These are phyloP conservation scores for Calamus simplicifolius DNA, from an alignment of 176 grass and related monocot genomes.

Conservation along the genomic window DNA sequence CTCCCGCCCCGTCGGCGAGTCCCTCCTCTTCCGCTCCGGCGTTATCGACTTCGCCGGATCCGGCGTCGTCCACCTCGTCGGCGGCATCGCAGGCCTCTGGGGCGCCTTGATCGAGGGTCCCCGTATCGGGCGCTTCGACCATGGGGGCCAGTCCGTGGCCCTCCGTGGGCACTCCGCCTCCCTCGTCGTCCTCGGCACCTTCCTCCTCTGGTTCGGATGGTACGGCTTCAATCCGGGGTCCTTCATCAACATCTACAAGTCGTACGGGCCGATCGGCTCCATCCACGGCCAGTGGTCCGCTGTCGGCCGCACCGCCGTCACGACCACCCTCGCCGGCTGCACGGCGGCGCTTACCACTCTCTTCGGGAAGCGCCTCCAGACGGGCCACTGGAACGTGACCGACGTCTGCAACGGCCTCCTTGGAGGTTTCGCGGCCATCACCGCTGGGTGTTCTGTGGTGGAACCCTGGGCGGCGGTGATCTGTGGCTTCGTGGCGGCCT, in stretches of 20 bases:
- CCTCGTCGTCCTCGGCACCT: slow-evolving; percentile 66
- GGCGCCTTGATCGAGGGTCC: slow-evolving; percentile 65
- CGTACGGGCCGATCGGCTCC: slow-evolving; percentile 33
- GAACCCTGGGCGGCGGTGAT: slow-evolving; percentile 60
- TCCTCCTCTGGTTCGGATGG: slow-evolving; percentile 69
- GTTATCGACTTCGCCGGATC: slow-evolving; percentile 79
- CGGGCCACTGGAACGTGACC: slow-evolving; percentile 62
- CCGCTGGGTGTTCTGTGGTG: slow-evolving; percentile 43
- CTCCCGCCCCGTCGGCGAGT: not conserved
- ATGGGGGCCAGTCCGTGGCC: slow-evolving; percentile 41
- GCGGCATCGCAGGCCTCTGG: slow-evolving; percentile 61
- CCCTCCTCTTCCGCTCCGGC: slow-evolving; percentile 45
- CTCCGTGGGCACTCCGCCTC: slow-evolving; percentile 52
- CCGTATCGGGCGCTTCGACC: slow-evolving; percentile 57
- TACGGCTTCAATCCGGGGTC: slow-evolving; percentile 68
- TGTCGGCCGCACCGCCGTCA: slow-evolving; percentile 58
- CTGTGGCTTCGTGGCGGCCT: slow-evolving; percentile 58
- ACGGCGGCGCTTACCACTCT: slow-evolving; percentile 58
- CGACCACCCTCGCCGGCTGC: slow-evolving; percentile 61
- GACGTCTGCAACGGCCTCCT: slow-evolving; percentile 75
- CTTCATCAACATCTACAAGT: slow-evolving; percentile 47
- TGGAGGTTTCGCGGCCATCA: slow-evolving; percentile 56
- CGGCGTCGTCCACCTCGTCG: slow-evolving; percentile 65
- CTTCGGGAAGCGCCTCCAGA: slow-evolving; percentile 49
- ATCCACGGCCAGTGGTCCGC: slow-evolving; percentile 68